Conservation (phyloP, 1,139 yeast genomes). For the Geotrichum cucujoidarum region DNA sequence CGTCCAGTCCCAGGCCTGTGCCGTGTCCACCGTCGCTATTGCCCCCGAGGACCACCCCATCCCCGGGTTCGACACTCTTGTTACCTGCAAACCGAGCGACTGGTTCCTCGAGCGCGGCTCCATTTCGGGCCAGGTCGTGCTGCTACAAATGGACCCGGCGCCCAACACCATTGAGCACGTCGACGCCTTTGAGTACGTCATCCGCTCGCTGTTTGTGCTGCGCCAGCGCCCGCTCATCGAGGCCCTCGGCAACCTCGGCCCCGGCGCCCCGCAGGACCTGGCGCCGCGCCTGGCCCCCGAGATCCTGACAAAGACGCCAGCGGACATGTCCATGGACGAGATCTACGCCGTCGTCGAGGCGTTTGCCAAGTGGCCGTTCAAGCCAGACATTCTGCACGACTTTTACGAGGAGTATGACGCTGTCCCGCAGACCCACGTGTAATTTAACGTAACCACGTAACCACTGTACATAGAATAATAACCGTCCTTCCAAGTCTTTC, state of each 20-base stretch:
- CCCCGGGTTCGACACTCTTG: not conserved
- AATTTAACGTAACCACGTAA: too few species aligned
- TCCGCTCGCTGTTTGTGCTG: conserved; percentile 58
- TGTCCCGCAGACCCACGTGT: not conserved
- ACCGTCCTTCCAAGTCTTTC: too few species aligned
- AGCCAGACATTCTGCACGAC: conserved; percentile 53
- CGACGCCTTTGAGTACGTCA: conserved; percentile 62
- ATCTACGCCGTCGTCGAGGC: conserved; percentile 46
- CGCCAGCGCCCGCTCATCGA: conserved; percentile 47
- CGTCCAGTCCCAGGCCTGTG: conserved; percentile 55
- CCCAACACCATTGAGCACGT: conserved; percentile 37
- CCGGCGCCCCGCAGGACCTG: conserved; percentile 69
- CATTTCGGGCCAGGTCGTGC: conserved; percentile 20
- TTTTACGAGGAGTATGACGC: conserved; percentile 35
- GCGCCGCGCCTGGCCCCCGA: conserved; percentile 41
- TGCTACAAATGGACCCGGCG: conserved; percentile 29
- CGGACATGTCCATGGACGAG: conserved; percentile 52
- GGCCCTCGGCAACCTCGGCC: conserved; percentile 57
- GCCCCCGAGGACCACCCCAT: conserved; percentile 8
- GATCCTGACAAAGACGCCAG: conserved; percentile 45
- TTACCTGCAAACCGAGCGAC: not conserved
- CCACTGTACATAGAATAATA: too few species aligned
- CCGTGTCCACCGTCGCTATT: conserved; percentile 52
- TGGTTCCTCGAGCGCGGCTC: conserved; percentile 1
- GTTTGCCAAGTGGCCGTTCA: conserved; percentile 80